Percentiles rank a stretch among this genome's conserved stretches.
Conservation (phyloP, 2,329 filamentous ascomycete species). For the Lasiodiplodia sp. region DNA sequence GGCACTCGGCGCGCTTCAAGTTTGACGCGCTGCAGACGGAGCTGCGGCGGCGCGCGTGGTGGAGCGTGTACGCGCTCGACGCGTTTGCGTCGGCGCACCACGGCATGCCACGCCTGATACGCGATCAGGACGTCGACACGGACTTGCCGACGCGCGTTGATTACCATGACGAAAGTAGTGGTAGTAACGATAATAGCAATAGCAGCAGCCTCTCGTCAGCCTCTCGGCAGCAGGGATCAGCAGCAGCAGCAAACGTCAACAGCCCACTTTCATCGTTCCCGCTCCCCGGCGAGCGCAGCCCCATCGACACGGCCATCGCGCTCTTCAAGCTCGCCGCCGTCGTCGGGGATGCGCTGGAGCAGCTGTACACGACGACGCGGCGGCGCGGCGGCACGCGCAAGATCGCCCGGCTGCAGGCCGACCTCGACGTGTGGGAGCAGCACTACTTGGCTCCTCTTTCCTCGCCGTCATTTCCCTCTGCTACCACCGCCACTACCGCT, state of each 20-base stretch:
- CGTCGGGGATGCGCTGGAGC: neutral
- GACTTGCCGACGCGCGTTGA: neutral
- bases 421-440: neutral
- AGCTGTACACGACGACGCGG: conserved; percentile 2
- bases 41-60: neutral
- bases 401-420: neutral
- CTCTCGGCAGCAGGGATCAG: too few relatives aligned
- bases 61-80: neutral
- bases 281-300: neutral
- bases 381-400: neutral
- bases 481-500: too few relatives aligned
- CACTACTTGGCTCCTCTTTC: neutral
- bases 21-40: neutral
- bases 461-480: too few relatives aligned
- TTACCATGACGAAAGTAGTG: neutral
- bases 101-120: neutral
- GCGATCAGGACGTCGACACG: neutral
- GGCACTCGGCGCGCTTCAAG: neutral
- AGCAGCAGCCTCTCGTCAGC: too few relatives aligned
- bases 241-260: too few relatives aligned
- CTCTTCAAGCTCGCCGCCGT: neutral
- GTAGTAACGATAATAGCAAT: too few relatives aligned
- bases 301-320: neutral
- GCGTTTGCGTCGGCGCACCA: neutral
- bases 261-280: neutral